Conservation (phyloP, 441 rosid species). For the Gossypium laxum region DNA sequence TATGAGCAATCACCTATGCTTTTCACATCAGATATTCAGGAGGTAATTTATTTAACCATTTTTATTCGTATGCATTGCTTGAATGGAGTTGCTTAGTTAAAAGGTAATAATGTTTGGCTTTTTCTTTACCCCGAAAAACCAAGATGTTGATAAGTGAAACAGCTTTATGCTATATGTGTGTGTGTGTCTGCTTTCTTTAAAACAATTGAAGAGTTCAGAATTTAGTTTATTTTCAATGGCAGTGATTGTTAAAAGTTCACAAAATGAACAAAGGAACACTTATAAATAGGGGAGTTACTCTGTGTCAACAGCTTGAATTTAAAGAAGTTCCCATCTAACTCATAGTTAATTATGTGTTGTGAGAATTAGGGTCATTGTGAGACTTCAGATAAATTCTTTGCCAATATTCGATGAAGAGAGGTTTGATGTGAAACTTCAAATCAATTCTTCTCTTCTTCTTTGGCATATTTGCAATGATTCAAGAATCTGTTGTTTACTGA, state of each 20-base stretch:
- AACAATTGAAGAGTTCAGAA: not conserved
- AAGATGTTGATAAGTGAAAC: not conserved
- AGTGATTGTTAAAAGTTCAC: not conserved
- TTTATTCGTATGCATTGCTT: slow-evolving; percentile 4
- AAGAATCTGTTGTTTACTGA: not conserved
- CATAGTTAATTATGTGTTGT: not conserved
- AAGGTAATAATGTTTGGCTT: not conserved
- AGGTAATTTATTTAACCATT: slow-evolving; percentile 32
- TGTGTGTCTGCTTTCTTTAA: not conserved
- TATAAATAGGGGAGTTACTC: not conserved
- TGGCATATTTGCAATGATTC: not conserved
- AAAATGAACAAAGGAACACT: not conserved
- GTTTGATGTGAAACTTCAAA: not conserved
- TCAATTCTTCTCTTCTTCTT: not conserved
- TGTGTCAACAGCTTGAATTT: not conserved
- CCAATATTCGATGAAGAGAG: not conserved
- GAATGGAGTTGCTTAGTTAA: slow-evolving; percentile 8
- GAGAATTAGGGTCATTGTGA: not conserved
- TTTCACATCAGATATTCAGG: slow-evolving; percentile 49
- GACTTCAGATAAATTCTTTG: not conserved
- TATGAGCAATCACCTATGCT: slow-evolving; percentile 59
- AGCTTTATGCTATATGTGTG: not conserved
- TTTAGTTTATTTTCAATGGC: not conserved
- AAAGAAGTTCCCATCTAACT: not conserved
- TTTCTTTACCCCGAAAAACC: not conserved